Conservation (phyloP, 2,329 filamentous ascomycete genomes). For the Aotearoamyces nothofagi region DNA sequence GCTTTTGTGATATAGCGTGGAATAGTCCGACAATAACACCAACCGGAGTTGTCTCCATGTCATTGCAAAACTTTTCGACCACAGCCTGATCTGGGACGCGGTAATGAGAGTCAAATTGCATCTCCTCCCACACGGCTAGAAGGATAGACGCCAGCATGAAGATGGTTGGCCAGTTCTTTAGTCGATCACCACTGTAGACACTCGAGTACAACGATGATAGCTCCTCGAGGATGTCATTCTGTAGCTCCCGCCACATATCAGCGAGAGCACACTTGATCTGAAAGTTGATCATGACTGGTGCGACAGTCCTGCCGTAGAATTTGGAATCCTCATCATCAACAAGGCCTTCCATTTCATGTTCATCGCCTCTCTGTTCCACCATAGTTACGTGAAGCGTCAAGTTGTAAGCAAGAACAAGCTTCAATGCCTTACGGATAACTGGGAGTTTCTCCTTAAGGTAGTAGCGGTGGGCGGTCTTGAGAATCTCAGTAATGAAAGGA, state of each 20-base stretch:
- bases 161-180: conserved; percentile 98
- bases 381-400: conserved; percentile 88
- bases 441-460: conserved; percentile 78
- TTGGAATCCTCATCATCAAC: conserved; percentile 78
- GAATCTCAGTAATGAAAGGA: conserved; percentile 84
- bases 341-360: conserved; percentile 63
- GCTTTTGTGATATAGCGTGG: conserved; percentile 94
- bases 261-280: conserved; percentile 96
- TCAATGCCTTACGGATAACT: conserved; percentile 87
- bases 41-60: conserved; percentile 93
- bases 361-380: conserved; percentile 76
- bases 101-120: conserved; percentile 98
- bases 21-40: conserved; percentile 94
- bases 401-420: conserved; percentile 91
- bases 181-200: conserved; percentile 90
- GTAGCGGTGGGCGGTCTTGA: conserved; percentile 91
- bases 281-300: conserved; percentile 99
- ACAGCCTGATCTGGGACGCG: conserved; percentile 70
- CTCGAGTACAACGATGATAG: conserved; percentile 88
- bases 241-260: conserved; percentile 94
- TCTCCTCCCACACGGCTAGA: conserved; percentile 92
- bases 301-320: conserved; percentile 79
- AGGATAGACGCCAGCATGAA: conserved; percentile 94
- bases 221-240: conserved; percentile 92
- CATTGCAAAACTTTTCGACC: conserved; percentile 86